Conservation (phyloP, 2,329 filamentous ascomycete species). For the Knoxdaviesia capensis region DNA sequence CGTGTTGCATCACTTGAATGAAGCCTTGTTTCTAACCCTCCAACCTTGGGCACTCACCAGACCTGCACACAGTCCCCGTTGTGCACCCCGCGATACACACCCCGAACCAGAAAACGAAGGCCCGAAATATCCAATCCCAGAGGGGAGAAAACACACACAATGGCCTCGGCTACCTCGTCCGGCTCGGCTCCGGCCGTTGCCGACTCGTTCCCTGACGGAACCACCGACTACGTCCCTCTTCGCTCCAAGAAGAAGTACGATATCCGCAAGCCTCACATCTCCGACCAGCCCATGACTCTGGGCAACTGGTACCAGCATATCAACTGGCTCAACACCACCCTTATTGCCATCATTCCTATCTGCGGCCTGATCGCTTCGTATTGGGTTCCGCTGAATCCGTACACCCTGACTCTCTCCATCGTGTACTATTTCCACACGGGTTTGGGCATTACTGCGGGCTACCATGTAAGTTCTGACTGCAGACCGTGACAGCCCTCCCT, state of each 20-base stretch:
- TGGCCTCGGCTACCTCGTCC: slow-evolving; percentile 14
- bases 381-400: slow-evolving; percentile 54
- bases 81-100: too few species aligned
- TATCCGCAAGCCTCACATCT: slow-evolving; percentile 61
- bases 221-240: slow-evolving; percentile 32
- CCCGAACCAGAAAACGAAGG: too few species aligned
- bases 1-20: too few species aligned
- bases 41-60: too few species aligned
- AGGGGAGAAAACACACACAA: slow-evolving; percentile 4
- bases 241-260: slow-evolving; percentile 23
- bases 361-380: slow-evolving; percentile 53
- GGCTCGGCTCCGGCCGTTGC: slow-evolving; percentile 17
- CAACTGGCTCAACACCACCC: slow-evolving; percentile 76
- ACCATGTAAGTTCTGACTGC: slow-evolving; percentile 2
- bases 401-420: slow-evolving; percentile 56
- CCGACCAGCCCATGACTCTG: slow-evolving; percentile 60
- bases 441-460: slow-evolving; percentile 59
- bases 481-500: background rate
- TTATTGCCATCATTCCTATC: slow-evolving; percentile 63
- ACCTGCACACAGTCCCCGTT: too few species aligned
- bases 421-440: slow-evolving; percentile 62
- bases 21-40: too few species aligned
- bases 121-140: too few species aligned
- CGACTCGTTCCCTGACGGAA: slow-evolving; percentile 28
- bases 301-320: slow-evolving; percentile 82